Evolutionary conservation across 139 green algal genomes (phyloP).

Genomic region (Volvox africanus): DNA sequence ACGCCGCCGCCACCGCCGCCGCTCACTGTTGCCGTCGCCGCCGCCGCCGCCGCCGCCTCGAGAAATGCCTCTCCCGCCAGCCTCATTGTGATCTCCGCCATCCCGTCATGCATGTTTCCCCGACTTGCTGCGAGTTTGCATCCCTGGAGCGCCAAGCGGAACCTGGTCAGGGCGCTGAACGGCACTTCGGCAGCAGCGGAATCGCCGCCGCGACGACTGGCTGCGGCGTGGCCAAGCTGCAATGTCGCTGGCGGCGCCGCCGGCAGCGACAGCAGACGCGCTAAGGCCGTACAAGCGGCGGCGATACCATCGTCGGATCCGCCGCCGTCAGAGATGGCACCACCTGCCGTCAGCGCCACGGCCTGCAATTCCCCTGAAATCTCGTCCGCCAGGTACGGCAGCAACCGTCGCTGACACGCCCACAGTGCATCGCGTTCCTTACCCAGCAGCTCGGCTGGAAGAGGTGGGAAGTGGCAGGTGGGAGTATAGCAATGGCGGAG

Average conservation of each 20-base stretch:
- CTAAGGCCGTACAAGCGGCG: background rate
- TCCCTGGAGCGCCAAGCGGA: background rate
- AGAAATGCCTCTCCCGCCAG: background rate
- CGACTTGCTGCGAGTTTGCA: background rate
- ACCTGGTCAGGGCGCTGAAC: background rate
- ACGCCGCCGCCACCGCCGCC: background rate
- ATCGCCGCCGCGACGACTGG: background rate
- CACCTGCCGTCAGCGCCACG: background rate
- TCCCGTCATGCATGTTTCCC: background rate
- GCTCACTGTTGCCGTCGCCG: background rate
- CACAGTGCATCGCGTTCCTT: background rate
- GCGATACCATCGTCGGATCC: background rate
- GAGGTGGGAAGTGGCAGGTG: too few relatives aligned
- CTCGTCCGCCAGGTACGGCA: slow-evolving; percentile 1
- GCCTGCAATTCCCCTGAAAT: background rate
- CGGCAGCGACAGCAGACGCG: background rate
- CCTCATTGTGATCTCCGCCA: background rate
- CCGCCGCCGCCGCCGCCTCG: background rate
- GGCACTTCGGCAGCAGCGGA: background rate
- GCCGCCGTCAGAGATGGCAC: background rate
- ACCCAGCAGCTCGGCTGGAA: background rate
- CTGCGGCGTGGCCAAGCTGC: background rate
- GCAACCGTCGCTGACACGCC: background rate
- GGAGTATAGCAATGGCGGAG: too few relatives aligned
- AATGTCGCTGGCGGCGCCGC: background rate